Evolutionary conservation across 2,329 filamentous ascomycete genomes (phyloP).

Genomic region (Talaromyces sp.): DNA sequence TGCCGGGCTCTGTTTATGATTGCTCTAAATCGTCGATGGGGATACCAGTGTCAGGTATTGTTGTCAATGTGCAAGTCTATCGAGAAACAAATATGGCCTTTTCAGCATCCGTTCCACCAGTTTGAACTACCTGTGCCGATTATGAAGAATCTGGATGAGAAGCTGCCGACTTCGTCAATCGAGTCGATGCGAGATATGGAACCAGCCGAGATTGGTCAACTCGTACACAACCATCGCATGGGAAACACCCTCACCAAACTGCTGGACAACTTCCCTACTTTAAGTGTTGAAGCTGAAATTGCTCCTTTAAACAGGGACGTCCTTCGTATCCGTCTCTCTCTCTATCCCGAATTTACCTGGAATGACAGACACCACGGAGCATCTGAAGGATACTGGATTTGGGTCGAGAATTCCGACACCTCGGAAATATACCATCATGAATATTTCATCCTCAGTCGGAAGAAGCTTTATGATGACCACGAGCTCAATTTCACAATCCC

Average conservation of each 20-base stretch:
- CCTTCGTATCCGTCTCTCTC: conserved; percentile 79
- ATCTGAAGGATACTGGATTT: conserved; percentile 96
- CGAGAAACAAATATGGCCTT: conserved; percentile 92
- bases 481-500: conserved; percentile 98
- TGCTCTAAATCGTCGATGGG: conserved; percentile 90
- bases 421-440: conserved; percentile 98
- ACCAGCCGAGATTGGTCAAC: conserved; percentile 77
- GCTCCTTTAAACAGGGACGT: conserved; percentile 94
- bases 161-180: conserved; percentile 68
- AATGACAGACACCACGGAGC: conserved; percentile 90
- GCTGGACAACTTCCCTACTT: conserved; percentile 85
- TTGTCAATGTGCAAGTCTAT: conserved; percentile 94
- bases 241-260: conserved; percentile 78
- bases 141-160: conserved; percentile 80
- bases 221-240: conserved; percentile 88
- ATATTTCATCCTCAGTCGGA: conserved; percentile 87
- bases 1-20: conserved; percentile 97
- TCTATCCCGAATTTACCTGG: conserved; percentile 91
- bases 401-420: conserved; percentile 98
- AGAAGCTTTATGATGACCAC: conserved; percentile 91
- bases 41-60: conserved; percentile 87
- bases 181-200: conserved; percentile 93
- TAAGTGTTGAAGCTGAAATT: conserved; percentile 89
- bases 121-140: conserved; percentile 87
- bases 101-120: conserved; percentile 90